A percentile compares a stretch with the other conserved stretches of the same genome.
These are phyloP conservation scores for Citrus maxima DNA, from an alignment of 345 rosid species.

Conservation along the genomic window DNA sequence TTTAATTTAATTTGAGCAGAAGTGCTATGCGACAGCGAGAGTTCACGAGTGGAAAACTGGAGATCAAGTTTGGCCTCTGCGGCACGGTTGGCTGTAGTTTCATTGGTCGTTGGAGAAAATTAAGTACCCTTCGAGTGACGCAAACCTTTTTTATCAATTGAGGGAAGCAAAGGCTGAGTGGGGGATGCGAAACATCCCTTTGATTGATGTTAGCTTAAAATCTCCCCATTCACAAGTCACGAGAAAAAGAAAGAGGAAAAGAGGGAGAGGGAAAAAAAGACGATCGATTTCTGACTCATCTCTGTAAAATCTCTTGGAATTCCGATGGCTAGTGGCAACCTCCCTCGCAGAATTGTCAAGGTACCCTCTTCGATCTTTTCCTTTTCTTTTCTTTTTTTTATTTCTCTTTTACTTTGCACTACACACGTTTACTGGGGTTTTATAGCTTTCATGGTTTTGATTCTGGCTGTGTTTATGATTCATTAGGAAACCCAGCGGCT, in stretches of 20 bases:
- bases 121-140: not conserved
- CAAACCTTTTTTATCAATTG: not conserved
- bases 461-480: slow-evolving; percentile 4
- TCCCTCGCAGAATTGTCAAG: slow-evolving; percentile 53
- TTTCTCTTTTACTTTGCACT: not conserved
- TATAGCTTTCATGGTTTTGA: not conserved
- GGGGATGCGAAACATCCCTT: too few species aligned
- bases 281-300: not conserved
- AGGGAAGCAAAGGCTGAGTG: not conserved
- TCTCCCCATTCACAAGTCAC: not conserved
- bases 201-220: not conserved
- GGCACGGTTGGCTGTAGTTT: not conserved
- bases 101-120: not conserved
- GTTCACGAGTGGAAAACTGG: not conserved
- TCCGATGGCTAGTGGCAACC: slow-evolving; percentile 43
- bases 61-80: not conserved
- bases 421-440: not conserved
- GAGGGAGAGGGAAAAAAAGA: too few species aligned
- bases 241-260: too few species aligned
- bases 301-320: not conserved
- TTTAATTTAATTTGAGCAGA: too few species aligned
- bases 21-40: too few species aligned
- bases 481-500: slow-evolving; percentile 21
- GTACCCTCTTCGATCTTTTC: slow-evolving; percentile 12
- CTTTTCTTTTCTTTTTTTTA: not conserved